Base-by-base conservation (phyloP, 257 asterid species). In the Striga asiatica region DNA sequence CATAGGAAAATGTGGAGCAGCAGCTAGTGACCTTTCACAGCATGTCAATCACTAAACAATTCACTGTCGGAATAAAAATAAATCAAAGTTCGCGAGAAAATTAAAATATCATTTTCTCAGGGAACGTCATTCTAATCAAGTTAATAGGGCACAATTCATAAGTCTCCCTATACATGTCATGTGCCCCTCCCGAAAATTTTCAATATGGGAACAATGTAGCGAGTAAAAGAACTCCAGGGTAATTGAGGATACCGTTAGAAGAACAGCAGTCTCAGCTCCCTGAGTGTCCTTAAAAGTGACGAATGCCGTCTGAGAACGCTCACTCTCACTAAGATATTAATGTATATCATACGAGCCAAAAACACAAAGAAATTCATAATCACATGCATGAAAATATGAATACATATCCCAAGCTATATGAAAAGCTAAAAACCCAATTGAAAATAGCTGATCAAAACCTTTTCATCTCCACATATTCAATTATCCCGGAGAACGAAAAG, bases 401-500 rank as follows among this genome's bases (percentile, higher is more conserved):
- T 27, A 10, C 20, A 48, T 3, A 42, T 59, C 28, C 64, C n/a
- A n/a, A n/a, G n/a, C 38, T 2, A 35, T 56, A 23, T n/a, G n/a
- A n/a, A 48, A 37, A 18, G n/a, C n/a, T n/a, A n/a, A n/a, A n/a
- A n/a, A n/a, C n/a, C n/a, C n/a, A n/a, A n/a, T n/a, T n/a, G n/a
- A n/a, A n/a, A n/a, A n/a, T n/a, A n/a, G n/a, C n/a, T n/a, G n/a
- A n/a, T n/a, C n/a, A n/a, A 1, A 46, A 81, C 93, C 93, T 77
- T 53, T 73, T 76, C 73, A 80, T 60, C 56, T 83, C 88, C 48
- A 80, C 60, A 62, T 68, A 80, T 53, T 77, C 78, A 50, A 83
- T 83, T 6, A 67, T 78, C 35, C 93, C 93, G 3, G 93, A 80
- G 77, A 77, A 80, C 23, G 93, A 83, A 58, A 83, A 83, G 80